Base-by-base conservation (phyloP, 176 grass and related monocot species). In the Elaeis guineensis region DNA sequence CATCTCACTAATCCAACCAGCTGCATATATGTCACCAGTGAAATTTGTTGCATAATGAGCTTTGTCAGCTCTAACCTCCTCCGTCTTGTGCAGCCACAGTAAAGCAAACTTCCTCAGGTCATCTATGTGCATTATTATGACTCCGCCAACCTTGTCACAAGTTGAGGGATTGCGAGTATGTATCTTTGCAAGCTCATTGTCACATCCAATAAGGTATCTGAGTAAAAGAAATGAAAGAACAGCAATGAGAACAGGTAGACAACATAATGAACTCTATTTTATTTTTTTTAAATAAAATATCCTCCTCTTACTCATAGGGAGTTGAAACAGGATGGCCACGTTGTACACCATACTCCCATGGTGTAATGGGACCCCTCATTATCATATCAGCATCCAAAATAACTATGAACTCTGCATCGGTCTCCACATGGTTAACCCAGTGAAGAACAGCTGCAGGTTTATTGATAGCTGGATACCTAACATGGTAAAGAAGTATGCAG, bases 1-100 rank as follows among this genome's bases (percentile, higher is more conserved):
- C 92, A 97, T 97, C 76, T 97, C 87, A 48, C 92, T 97, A 61
- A 97, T 97, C 92, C 92, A 97, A 59, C 92, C 92, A 78, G 92
- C 76, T 56, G 17, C 69, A 83, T 97, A 97, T 69, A 97, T 83
- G 65, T 97, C 92, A 4, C 92, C 92, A 66, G 87, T 97, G 70
- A 97, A 88, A 73, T 91, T 91, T 52, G 92, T 97, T 55, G 80
- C 92, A 64, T 88, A 97, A 67, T 97, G 87, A 73, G 75, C 81
- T 84, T 88, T 97, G 59, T 97, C 92, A 54, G 92, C 78, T 61
- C 81, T 83, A 51, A 97, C 87, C 72, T 97, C 92, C 76, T 88
- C 87, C 55, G 92, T 78, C 32, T 97, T 91, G 75, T 97, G 92
- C 65, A 97, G 77, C 92, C 92, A 97, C 35, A 97, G 59, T 29